phyloP scores from a whole-genome alignment of 495 filamentous ascomycete genomes.

The Talaromyces adpressus region DNA sequence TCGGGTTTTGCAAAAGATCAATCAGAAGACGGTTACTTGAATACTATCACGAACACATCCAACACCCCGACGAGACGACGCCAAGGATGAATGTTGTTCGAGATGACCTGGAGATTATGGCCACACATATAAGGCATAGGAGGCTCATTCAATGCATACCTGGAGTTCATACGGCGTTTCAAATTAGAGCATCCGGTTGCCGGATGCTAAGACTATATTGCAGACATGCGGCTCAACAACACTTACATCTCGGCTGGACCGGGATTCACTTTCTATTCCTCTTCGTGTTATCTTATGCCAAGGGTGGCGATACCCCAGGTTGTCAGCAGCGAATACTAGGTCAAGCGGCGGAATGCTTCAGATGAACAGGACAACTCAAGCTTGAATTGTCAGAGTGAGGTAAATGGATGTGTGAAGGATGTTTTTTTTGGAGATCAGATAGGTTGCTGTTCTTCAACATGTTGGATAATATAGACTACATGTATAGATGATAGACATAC shows the following conservation, averaged over 20 bases:
- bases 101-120: neutral
- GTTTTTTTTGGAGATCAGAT: neutral
- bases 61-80: neutral
- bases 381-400: neutral
- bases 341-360: neutral
- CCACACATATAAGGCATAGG: too few relatives aligned
- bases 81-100: neutral
- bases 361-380: neutral
- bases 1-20: conserved; percentile 16
- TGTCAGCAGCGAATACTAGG: too few relatives aligned
- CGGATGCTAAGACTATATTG: neutral
- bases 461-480: neutral
- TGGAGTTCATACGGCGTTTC: neutral
- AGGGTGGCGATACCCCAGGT: neutral
- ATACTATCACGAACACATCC: neutral
- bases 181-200: neutral
- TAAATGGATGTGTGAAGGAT: neutral
- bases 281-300: neutral
- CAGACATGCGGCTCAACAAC: neutral
- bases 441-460: neutral
- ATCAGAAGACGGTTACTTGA: neutral
- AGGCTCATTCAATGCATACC: neutral
- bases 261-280: neutral
- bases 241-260: neutral
- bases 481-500: neutral